Evolutionary conservation across 306 rosid species (phyloP).

Genomic region (Crotalaria pallida): DNA sequence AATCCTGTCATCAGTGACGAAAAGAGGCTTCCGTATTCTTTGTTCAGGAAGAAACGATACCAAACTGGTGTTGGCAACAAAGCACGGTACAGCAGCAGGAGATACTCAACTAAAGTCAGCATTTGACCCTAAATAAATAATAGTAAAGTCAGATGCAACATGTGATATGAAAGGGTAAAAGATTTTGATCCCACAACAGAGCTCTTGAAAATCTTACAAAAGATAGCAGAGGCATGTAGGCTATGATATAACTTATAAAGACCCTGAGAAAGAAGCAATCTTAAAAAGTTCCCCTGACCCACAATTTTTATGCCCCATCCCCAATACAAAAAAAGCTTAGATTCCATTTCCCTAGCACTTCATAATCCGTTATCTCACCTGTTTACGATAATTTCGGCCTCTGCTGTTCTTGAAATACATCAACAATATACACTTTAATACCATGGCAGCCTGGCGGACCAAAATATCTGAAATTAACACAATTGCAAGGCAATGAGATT

Average conservation of each 20-base stretch:
- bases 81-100: conserved; percentile 87
- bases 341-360: conserved; percentile 1
- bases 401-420: conserved; percentile 88
- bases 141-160: conserved; percentile 23
- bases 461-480: conserved; percentile 67
- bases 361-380: conserved; percentile 51
- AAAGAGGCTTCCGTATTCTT: conserved; percentile 95
- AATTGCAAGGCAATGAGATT: conserved; percentile 8
- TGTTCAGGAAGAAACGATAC: conserved; percentile 99
- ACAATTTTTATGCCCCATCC: neutral
- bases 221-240: neutral
- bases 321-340: neutral
- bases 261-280: neutral
- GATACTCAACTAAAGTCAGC: conserved; percentile 86
- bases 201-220: neutral
- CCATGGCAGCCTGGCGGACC: conserved; percentile 94
- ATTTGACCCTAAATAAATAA: conserved; percentile 78
- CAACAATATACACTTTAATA: conserved; percentile 68
- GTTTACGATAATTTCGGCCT: conserved; percentile 89
- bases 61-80: conserved; percentile 94
- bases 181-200: conserved; percentile 17
- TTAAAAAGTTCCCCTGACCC: neutral
- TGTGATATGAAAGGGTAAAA: neutral
- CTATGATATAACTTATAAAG: neutral
- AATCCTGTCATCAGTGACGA: conserved; percentile 92